phyloP scores from a whole-genome alignment of 371 early-diverging fungal species.

The Circinella umbellata region DNA sequence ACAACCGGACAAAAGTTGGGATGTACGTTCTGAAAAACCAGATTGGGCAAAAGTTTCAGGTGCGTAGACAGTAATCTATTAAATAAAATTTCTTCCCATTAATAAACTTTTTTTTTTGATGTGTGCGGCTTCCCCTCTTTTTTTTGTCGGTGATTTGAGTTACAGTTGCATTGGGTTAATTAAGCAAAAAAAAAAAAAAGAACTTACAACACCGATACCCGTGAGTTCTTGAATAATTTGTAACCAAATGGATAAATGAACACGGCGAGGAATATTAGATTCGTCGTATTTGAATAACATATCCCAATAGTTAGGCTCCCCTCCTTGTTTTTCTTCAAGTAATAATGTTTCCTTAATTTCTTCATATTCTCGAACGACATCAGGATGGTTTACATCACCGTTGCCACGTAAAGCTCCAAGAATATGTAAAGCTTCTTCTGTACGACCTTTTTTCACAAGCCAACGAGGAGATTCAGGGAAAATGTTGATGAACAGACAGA shows the following conservation, averaged over 20 bases:
- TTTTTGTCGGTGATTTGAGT: no score
- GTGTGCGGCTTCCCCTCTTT: no score
- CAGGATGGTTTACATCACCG: conserved; percentile 39
- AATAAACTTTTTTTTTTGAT: no score
- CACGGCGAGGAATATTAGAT: conserved; percentile 46
- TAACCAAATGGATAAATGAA: conserved; percentile 45
- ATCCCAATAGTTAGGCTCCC: conserved; percentile 39
- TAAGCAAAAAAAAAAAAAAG: conserved; percentile 3
- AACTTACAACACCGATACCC: conserved; percentile 39
- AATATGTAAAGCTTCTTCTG: conserved; percentile 39
- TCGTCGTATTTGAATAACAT: conserved; percentile 42
- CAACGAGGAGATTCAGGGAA: conserved; percentile 62
- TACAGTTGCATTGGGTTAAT: no score
- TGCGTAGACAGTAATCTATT: conserved; percentile 43
- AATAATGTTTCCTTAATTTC: conserved; percentile 33
- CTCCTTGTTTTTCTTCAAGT: conserved; percentile 33
- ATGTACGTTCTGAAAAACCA: conserved; percentile 34
- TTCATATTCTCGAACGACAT: conserved; percentile 37
- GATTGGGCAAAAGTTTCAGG: conserved; percentile 39
- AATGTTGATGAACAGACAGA: conserved; percentile 39
- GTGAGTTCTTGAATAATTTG: conserved; percentile 50
- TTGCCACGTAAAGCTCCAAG: conserved; percentile 42
- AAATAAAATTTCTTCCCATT: not conserved
- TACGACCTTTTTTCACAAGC: conserved; percentile 26
- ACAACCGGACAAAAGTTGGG: conserved; percentile 44